phyloP scores from a whole-genome alignment of 495 filamentous ascomycete species.

The Aspergillus nidulans region DNA sequence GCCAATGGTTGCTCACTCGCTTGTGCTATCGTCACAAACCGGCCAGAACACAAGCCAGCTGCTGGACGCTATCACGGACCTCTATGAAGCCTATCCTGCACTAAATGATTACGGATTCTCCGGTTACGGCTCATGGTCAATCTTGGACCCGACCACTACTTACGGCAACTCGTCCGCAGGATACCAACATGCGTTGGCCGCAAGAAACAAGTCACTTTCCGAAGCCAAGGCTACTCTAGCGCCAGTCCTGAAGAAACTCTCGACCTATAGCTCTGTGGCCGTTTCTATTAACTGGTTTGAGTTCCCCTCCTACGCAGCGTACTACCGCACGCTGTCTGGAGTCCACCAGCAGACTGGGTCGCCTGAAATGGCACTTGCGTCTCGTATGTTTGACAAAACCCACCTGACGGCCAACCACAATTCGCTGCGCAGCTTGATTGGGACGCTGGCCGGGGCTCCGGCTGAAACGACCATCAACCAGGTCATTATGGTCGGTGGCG shows the following conservation, averaged over 20 bases:
- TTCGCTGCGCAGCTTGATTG: slow-evolving; percentile 23
- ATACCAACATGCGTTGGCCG: slow-evolving; percentile 31
- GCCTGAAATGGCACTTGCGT: slow-evolving; percentile 27
- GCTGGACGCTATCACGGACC: slow-evolving; percentile 14
- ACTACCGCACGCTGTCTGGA: slow-evolving; percentile 31
- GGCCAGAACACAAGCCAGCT: slow-evolving; percentile 28
- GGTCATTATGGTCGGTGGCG: slow-evolving; percentile 35
- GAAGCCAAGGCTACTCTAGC: slow-evolving; percentile 22
- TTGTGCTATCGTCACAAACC: slow-evolving; percentile 11
- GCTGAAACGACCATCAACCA: slow-evolving; percentile 26
- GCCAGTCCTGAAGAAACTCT: slow-evolving; percentile 18
- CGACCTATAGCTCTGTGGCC: slow-evolving; percentile 6
- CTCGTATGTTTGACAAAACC: slow-evolving; percentile 33
- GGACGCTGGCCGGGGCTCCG: slow-evolving; percentile 21
- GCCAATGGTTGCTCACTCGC: slow-evolving; percentile 17
- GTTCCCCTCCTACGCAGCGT: slow-evolving; percentile 30
- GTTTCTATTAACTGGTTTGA: slow-evolving; percentile 17
- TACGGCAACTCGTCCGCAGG: slow-evolving; percentile 25
- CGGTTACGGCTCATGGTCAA: slow-evolving; percentile 37
- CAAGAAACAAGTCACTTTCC: slow-evolving; percentile 21
- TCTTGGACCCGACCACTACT: slow-evolving; percentile 17
- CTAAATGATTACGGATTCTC: slow-evolving; percentile 25
- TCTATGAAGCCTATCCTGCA: slow-evolving; percentile 13
- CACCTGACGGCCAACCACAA: slow-evolving; percentile 22
- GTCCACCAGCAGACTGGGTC: slow-evolving; percentile 21